These are phyloP conservation scores for Phytopythium cucurbitacearum DNA, from an alignment of 352 stramenopile species.

Conservation along the genomic window DNA sequence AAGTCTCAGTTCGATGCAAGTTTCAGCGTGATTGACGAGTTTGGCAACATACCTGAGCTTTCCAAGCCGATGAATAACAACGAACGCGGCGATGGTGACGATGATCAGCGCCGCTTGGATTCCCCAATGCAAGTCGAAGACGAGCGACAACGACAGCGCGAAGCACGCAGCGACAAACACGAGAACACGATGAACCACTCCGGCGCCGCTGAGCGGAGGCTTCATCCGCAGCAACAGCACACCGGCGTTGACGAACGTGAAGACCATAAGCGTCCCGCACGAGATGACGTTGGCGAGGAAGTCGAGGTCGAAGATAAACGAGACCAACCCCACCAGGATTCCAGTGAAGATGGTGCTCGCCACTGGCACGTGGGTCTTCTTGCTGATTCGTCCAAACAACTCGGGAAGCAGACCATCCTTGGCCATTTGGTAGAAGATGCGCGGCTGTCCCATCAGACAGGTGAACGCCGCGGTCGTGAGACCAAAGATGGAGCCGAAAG, in stretches of 20 bases:
- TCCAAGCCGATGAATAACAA: conserved; percentile 48
- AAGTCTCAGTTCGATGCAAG: not conserved
- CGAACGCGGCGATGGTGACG: conserved; percentile 35
- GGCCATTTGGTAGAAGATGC: conserved; percentile 92
- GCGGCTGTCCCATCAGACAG: conserved; percentile 89
- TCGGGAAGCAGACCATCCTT: conserved; percentile 76
- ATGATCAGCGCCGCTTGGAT: conserved; percentile 31
- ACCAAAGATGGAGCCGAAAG: conserved; percentile 90
- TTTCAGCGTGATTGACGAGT: not conserved
- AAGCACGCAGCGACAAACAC: conserved; percentile 61
- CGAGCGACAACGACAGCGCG: conserved; percentile 59
- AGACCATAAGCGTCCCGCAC: conserved; percentile 88
- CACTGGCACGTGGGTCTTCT: conserved; percentile 60
- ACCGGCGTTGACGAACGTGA: conserved; percentile 92
- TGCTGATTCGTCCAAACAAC: conserved; percentile 58
- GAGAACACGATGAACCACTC: conserved; percentile 46
- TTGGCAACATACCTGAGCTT: conserved; percentile 38
- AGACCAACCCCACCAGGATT: conserved; percentile 64
- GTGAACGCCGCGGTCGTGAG: conserved; percentile 90
- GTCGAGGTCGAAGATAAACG: conserved; percentile 89
- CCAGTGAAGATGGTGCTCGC: conserved; percentile 89
- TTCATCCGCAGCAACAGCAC: conserved; percentile 81
- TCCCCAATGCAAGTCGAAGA: conserved; percentile 54
- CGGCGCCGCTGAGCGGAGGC: conserved; percentile 24
- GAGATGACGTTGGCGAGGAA: conserved; percentile 92